A percentile compares a stretch with the other conserved stretches of the same genome.
phyloP scores from a whole-genome alignment of 768 basidiomycete genomes.

The Hygrocybe coccinea region DNA sequence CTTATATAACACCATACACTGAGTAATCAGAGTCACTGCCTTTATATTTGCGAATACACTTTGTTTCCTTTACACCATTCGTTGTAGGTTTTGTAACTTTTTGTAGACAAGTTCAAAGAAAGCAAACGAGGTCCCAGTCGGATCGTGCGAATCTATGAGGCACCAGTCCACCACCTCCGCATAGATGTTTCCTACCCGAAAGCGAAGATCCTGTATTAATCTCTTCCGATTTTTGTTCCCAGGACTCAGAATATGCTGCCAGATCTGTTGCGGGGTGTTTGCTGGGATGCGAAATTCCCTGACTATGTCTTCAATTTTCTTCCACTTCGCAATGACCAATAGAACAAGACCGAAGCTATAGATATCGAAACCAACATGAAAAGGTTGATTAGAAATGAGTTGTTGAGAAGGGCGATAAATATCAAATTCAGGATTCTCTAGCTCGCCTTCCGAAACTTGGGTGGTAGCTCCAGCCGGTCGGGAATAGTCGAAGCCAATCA shows the following conservation, averaged over 20 bases:
- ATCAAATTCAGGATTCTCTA: background rate
- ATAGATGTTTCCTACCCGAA: background rate
- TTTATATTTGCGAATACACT: too few relatives aligned
- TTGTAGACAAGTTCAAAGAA: background rate
- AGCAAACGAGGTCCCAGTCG: background rate
- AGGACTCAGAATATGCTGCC: background rate
- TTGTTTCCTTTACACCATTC: too few relatives aligned
- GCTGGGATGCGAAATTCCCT: background rate
- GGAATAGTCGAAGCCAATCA: background rate
- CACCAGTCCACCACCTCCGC: background rate
- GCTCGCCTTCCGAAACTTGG: background rate
- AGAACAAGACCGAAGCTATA: background rate
- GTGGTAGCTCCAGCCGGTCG: background rate
- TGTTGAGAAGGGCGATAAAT: background rate
- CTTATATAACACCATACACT: too few relatives aligned
- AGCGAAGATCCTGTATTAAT: background rate
- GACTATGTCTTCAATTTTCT: background rate
- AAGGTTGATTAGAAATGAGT: background rate
- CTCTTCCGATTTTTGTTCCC: background rate
- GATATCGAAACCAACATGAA: background rate
- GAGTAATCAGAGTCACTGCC: too few relatives aligned
- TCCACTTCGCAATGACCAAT: background rate
- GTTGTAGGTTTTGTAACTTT: background rate
- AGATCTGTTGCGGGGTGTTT: background rate
- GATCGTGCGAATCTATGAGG: background rate